Evolutionary conservation across 176 grass and related monocot genomes (phyloP).

Genomic region (Eragrostis curvula): DNA sequence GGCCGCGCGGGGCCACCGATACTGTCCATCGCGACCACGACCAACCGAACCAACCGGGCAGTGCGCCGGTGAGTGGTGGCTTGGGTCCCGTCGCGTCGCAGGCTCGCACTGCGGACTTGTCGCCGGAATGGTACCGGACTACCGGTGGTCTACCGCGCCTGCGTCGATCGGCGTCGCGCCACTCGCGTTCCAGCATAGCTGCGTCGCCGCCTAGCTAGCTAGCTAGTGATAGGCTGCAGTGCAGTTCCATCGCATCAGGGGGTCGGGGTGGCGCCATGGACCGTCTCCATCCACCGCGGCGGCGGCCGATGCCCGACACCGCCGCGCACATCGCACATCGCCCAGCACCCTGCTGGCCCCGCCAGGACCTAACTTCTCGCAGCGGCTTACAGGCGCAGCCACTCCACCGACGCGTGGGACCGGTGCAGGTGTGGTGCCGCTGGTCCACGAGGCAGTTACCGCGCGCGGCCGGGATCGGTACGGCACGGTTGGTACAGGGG

Average conservation of each 20-base stretch:
- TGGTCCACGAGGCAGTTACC: slow-evolving; percentile 31
- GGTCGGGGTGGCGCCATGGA: not conserved
- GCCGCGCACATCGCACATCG: not conserved
- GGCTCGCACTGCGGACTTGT: not conserved
- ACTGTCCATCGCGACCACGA: not conserved
- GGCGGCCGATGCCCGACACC: slow-evolving; percentile 5
- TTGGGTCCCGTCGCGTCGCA: not conserved
- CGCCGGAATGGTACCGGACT: no score
- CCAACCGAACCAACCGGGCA: not conserved
- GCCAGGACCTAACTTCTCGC: not conserved
- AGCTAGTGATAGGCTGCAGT: not conserved
- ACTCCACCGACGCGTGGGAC: not conserved
- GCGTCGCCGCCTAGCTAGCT: not conserved
- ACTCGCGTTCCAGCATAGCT: not conserved
- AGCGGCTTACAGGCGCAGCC: not conserved
- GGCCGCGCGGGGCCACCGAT: not conserved
- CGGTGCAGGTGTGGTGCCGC: not conserved
- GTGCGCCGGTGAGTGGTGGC: not conserved
- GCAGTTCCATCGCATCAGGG: not conserved
- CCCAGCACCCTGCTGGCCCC: not conserved
- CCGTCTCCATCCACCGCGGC: not conserved
- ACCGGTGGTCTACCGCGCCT: not conserved
- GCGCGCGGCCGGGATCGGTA: slow-evolving; percentile 2
- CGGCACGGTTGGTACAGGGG: slow-evolving; percentile 1
- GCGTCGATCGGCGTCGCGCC: not conserved